Evolutionary conservation across 2,329 filamentous ascomycete species (phyloP), one percentile per base, ranked within the genome.

Genomic region (Neonectria faginata): DNA sequence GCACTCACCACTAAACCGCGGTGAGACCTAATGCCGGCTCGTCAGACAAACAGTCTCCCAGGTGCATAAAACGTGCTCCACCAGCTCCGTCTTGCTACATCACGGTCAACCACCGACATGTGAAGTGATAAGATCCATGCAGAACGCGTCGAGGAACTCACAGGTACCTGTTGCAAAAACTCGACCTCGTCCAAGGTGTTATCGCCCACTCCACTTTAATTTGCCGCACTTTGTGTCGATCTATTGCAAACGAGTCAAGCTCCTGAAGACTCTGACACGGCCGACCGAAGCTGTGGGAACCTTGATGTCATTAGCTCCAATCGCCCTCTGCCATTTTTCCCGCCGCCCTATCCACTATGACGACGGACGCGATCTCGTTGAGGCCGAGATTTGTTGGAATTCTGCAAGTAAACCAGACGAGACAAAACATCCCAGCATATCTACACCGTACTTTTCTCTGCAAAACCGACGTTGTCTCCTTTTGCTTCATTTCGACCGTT

Each of bases 231-330:
- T 20, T 14, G 48, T n/a, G 48, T 33, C 48, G 48, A 51, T 51
- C 48, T 20, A 20, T 18, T 20, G 27, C 48, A 33, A 51, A 22
- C n/a, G 48, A 51, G 16, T 51, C 48, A 33, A 48, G 47, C 3
- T 25, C 10, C 7, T 51, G 29, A 51, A 33, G 48, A 14, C 11
- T 51, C n/a, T 22, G 48, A n/a, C 48, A 31, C 29, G 12, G 27
- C 12, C 12, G 20, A 36, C 48, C 29, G 29, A 33, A 11, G 9
- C 11, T n/a, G 48, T 51, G 48, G 29, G 11, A 51, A 51, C 48
- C 9, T 18, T 33, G 48, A 36, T 51, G 48, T 51, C 48, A 51
- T 51, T 14, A 51, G 29, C 48, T 29, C 29, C 48, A 51, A 51
- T 51, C 27, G 29, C 29, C n/a, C 18, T 11, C 5, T 33, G 18